These are phyloP conservation scores for Entophlyctis helioformis DNA, from an alignment of 192 early-diverging fungal species.

Conservation along the genomic window DNA sequence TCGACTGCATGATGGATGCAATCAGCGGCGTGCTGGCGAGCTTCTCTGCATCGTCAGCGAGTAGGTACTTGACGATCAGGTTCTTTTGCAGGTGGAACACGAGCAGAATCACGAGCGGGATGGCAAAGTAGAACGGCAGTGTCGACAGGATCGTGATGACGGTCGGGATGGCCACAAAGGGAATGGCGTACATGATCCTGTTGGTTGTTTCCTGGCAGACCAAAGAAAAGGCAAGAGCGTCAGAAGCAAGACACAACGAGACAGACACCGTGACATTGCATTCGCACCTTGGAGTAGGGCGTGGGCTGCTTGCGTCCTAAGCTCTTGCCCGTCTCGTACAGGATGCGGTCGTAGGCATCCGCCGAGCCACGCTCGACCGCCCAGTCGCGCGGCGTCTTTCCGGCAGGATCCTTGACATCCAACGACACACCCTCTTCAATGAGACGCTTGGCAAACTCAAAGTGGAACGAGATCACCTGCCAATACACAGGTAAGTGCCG, in stretches of 20 bases:
- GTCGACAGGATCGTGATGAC: conserved; percentile 39
- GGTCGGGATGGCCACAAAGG: conserved; percentile 52
- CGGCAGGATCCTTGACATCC: conserved; percentile 53
- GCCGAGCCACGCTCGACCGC: conserved; percentile 51
- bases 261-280: too few species aligned
- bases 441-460: conserved; percentile 44
- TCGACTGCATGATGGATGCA: conserved; percentile 78
- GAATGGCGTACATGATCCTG: conserved; percentile 54
- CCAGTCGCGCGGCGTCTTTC: conserved; percentile 75
- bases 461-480: conserved; percentile 32
- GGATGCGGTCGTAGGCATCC: conserved; percentile 28
- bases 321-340: too few species aligned
- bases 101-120: conserved; percentile 40
- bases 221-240: too few species aligned
- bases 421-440: conserved; percentile 62
- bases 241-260: too few species aligned
- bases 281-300: too few species aligned
- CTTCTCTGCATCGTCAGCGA: conserved; percentile 12
- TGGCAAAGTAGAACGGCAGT: conserved; percentile 68
- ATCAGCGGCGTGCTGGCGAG: conserved; percentile 71
- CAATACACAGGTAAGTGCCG: too few species aligned
- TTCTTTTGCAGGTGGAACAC: conserved; percentile 45
- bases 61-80: conserved; percentile 48
- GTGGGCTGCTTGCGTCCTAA: too few species aligned
- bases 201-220: conserved; percentile 42